Evolutionary conservation across 2,329 filamentous ascomycete species (phyloP).

Genomic region (Diplodia intermedia): DNA sequence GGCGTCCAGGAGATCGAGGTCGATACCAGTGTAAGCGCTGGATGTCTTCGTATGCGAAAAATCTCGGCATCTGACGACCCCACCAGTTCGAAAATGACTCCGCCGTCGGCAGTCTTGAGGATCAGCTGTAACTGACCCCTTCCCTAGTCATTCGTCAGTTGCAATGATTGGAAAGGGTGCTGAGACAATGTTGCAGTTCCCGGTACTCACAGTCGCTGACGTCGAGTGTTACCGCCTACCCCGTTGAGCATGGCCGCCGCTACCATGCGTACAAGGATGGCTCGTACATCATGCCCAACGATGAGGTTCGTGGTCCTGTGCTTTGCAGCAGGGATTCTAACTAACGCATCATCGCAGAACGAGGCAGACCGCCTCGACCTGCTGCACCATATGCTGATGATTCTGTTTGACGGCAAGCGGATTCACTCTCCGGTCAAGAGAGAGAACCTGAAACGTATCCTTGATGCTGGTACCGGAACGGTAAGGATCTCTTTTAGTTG

Average conservation of each 20-base stretch:
- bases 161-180: not conserved
- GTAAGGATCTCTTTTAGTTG: not conserved
- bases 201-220: slow-evolving; percentile 22
- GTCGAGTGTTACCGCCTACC: slow-evolving; percentile 35
- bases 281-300: slow-evolving; percentile 40
- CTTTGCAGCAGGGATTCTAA: not conserved
- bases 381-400: slow-evolving; percentile 39
- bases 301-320: slow-evolving; percentile 34
- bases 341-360: slow-evolving; percentile 10
- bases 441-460: slow-evolving; percentile 31
- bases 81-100: slow-evolving; percentile 5
- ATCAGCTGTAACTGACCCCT: not conserved
- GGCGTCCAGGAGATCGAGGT: not conserved
- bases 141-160: too few relatives aligned
- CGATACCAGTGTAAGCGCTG: not conserved
- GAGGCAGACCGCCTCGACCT: slow-evolving; percentile 46
- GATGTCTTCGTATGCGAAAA: not conserved
- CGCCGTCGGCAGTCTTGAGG: not conserved
- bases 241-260: slow-evolving; percentile 40
- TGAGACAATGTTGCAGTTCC: not conserved
- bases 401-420: slow-evolving; percentile 41
- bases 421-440: slow-evolving; percentile 36
- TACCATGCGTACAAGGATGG: slow-evolving; percentile 41
- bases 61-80: not conserved
- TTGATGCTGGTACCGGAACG: slow-evolving; percentile 42